Evolutionary conservation across 208 protist species (phyloP), one percentile per base, ranked within the genome.

Genomic region (Lotmaria passim): DNA sequence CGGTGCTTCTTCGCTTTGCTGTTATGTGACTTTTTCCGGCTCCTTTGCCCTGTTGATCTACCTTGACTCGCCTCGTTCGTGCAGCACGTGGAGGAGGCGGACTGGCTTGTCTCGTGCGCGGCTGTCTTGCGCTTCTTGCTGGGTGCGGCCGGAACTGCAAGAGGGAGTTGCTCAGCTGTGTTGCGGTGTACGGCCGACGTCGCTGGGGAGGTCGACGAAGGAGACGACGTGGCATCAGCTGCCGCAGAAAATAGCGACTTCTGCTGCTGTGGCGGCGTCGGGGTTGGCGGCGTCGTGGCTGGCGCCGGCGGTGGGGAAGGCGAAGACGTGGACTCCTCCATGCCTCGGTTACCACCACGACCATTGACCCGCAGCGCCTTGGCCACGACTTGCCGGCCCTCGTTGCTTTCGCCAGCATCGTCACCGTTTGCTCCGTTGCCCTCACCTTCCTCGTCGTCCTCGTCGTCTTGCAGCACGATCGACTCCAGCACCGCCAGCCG

Each of bases 401-500:
- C n/a, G n/a, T n/a, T n/a, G n/a, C n/a, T 28, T 53, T 24, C n/a
- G 47, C 44, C 21, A 46, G 11, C 23, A 4, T 65, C 64, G 3
- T 68, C 55, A 6, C 36, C 36, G 36, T 39, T 39, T n/a, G n/a
- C n/a, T n/a, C n/a, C n/a, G n/a, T n/a, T n/a, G n/a, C n/a, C n/a
- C n/a, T 39, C 52, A 2, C 59, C 41, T 8, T 7, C 60, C 28
- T 61, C 38, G 17, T 79, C 39, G 24, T 50, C 50, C 48, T 76
- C 78, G 10, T 79, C 78, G n/a, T 85, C 70, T 30, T 91, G 74
- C 23, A 97, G 79, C 2, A 85, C 93, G 63, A 97, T 95, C 11
- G 76, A 84, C 65, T 97, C 90, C 19, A 97, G 73, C 74, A 93
- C 80, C 59, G 94, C 73, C 36, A 97, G 88, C 7, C 93, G 81